Evolutionary conservation across 495 filamentous ascomycete species (phyloP), one percentile per base, ranked within the genome.

Genomic region (Elaphomyces granulatus): DNA sequence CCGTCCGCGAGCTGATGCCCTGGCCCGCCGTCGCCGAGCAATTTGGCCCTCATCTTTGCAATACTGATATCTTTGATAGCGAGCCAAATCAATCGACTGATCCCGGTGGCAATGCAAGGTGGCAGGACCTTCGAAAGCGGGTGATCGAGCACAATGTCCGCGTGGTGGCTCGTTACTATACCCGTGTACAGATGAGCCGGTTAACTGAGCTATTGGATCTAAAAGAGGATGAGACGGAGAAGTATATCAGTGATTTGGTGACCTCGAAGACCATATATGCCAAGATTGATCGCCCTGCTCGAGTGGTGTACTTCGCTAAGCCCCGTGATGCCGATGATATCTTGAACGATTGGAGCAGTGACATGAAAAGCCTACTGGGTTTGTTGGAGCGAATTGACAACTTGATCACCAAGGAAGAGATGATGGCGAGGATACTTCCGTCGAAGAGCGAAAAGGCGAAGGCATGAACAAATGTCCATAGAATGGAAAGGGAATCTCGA

Each of bases 91-190:
- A n/a, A n/a, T 71, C 74, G 8, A 54, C 55, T 12, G 85, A 94
- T 44, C 70, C 77, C 42, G 81, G 93, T 60, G 80, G 86, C 9
- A 61, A 81, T 60, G 71, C 72, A 49, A 71, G 90, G 55, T 96
- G 84, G 85, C 73, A 86, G 56, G 92, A 94, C 52, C 70, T 98
- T 44, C 84, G 90, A 43, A 94, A 93, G 68, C 85, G 90, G 21
- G 90, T 98, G 40, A 98, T 98, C 52, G 90, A 98, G 66, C 90
- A 98, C 64, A 98, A 98, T 51, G 90, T 98, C 32, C 81, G 90
- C 31, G 90, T 96, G 6, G 74, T 98, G 8, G 90, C 92, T 52
- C 93, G 93, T 56, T 98, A 98, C 72, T 98, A 98, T 68, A 96
- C 92, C 6, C 84, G 90, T 46, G 93, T 98, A 58, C 75, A 79